Base-by-base conservation (phyloP, 2,329 filamentous ascomycete species). In the Thelonectria blattea region DNA sequence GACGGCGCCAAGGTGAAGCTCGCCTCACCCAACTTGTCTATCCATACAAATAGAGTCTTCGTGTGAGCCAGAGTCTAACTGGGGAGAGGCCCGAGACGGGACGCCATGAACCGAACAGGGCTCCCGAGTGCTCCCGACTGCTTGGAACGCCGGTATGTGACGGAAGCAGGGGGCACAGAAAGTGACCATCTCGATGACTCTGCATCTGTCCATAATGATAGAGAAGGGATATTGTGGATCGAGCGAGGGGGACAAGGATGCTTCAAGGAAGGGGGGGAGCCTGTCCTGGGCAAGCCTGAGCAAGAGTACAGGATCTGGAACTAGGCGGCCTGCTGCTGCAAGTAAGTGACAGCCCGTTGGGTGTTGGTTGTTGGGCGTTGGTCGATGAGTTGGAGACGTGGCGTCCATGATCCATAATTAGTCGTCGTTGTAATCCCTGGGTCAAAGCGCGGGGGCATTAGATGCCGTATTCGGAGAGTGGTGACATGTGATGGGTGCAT, bases 141-240 rank as follows among this genome's bases (percentile, higher is more conserved):
- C 47, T 52, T 58, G 58, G 58, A 46, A 58, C 58, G 30, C 15
- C 43, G 39, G 54, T 41, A 54, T 30, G 54, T 41, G 49, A 53
- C 52, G 30, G 52, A 52, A 18, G 18, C 3, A 27, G 22, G 39
- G 20, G 45, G 42, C 34, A 45, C 22, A 45, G 34, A 52, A 42
- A 37, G 45, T 30, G 52, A 56, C 52, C 52, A 62, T 62, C 56
- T 56, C 37, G 60, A 62, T 60, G 52, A 48, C 30, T 49, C 43
- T 57, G 60, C 56, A 60, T 52, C 41, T 60, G 49, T 56, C 56
- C 48, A 56, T 62, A 52, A 10, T 62, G 55, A 62, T 51, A 46
- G 49, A 22, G 60, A 42, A 58, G 50, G n/a, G 50, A 17, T 51
- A 43, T 15, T 48, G 56, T 60, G 60, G 60, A 45, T 45, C 56